These are phyloP conservation scores for Yarrowia hollandica DNA, from an alignment of 805 yeast genomes.

Conservation along the genomic window DNA sequence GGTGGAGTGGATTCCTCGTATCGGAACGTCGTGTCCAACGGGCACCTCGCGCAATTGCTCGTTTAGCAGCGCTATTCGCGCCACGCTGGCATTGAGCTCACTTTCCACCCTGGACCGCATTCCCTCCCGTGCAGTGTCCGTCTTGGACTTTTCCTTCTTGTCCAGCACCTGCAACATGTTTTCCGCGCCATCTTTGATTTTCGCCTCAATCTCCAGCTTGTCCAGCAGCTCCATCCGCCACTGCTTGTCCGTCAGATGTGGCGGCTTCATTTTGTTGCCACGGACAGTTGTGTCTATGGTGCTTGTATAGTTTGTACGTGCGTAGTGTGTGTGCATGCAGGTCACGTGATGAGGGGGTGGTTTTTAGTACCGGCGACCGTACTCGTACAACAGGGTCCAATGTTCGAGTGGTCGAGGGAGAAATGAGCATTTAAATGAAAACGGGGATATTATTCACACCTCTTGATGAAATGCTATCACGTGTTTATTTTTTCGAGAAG, in stretches of 20 bases:
- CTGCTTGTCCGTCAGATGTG: constrained; percentile 30
- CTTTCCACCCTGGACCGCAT: constrained; percentile 34
- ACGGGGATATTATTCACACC: too few relatives aligned
- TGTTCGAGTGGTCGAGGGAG: too few relatives aligned
- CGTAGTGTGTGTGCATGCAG: not conserved
- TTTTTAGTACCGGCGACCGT: too few relatives aligned
- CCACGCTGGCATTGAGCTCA: constrained; percentile 39
- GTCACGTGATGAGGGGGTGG: too few relatives aligned
- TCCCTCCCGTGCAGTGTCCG: constrained; percentile 18
- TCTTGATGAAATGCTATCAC: too few relatives aligned
- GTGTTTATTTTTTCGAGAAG: too few relatives aligned
- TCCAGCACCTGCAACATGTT: constrained; percentile 41
- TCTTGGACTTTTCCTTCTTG: constrained; percentile 20
- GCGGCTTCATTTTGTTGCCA: constrained; percentile 27
- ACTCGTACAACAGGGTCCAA: too few relatives aligned
- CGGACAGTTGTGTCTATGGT: too few relatives aligned
- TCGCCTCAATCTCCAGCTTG: constrained; percentile 42
- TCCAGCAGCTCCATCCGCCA: constrained; percentile 36
- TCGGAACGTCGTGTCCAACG: constrained; percentile 11
- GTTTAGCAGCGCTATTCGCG: constrained; percentile 35
- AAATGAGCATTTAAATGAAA: too few relatives aligned
- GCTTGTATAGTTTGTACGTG: not conserved
- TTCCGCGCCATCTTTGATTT: constrained; percentile 44
- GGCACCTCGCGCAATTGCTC: constrained; percentile 23
- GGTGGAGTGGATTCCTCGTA: not conserved